Conservation (phyloP, 2,329 filamentous ascomycete genomes). For the Byssoonygena ceratinophila region DNA sequence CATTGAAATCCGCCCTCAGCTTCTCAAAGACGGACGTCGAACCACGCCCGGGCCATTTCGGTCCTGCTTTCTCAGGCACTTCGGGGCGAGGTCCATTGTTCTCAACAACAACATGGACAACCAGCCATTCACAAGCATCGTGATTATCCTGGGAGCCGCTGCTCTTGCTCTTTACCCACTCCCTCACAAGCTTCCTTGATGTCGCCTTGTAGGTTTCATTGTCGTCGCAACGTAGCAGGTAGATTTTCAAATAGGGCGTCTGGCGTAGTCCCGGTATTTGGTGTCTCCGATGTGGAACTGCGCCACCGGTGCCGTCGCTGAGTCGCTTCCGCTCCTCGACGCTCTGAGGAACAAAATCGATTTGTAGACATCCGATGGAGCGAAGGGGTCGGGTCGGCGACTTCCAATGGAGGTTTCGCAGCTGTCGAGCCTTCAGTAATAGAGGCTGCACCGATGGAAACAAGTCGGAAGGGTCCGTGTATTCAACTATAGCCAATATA, state of each 20-base stretch:
- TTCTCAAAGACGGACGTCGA: slow-evolving; percentile 82
- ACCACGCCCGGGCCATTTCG: slow-evolving; percentile 65
- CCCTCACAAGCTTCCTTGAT: slow-evolving; percentile 65
- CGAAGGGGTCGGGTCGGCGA: slow-evolving; percentile 81
- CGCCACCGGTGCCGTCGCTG: slow-evolving; percentile 29
- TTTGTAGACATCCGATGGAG: slow-evolving; percentile 84
- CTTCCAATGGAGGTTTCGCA: slow-evolving; percentile 94
- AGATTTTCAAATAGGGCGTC: slow-evolving; percentile 87
- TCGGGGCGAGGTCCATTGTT: slow-evolving; percentile 72
- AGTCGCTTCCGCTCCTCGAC: slow-evolving; percentile 29
- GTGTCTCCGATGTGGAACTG: slow-evolving; percentile 55
- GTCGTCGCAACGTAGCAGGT: slow-evolving; percentile 85
- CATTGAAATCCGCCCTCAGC: slow-evolving; percentile 80
- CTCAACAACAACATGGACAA: slow-evolving; percentile 86
- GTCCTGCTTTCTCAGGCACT: slow-evolving; percentile 53
- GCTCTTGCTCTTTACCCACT: slow-evolving; percentile 79
- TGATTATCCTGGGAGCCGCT: slow-evolving; percentile 66
- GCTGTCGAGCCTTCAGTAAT: slow-evolving; percentile 65
- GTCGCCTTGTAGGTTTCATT: slow-evolving; percentile 83
- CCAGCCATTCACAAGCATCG: slow-evolving; percentile 91
- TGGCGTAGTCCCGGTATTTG: slow-evolving; percentile 89
- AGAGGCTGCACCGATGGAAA: slow-evolving; percentile 73
- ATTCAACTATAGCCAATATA: slow-evolving; percentile 58
- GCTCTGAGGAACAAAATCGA: slow-evolving; percentile 64
- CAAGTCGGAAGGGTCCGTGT: slow-evolving; percentile 82